Base-by-base conservation (phyloP, 805 yeast species). In the Candida insectorum region DNA sequence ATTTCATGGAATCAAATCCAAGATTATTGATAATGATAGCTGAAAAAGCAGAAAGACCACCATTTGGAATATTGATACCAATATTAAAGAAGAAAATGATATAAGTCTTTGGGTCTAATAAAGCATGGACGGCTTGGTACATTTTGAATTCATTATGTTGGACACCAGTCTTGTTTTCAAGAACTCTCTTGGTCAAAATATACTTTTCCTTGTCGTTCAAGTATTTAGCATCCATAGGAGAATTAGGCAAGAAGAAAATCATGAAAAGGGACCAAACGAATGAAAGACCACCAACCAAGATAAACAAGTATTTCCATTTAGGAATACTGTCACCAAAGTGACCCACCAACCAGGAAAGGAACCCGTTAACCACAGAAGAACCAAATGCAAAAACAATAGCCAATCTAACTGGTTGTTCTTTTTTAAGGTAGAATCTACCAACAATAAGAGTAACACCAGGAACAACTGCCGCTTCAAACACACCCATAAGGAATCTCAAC, bases 41-140 rank as follows among this genome's bases (percentile, higher is more conserved):
- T 6, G 57, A 47, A 33, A 57, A 60, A 12, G 58, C 54, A 15
- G 51, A 41, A 20, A 58, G 44, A 2, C 57, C 60, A 9, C 60
- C 61, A 39, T 57, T 56, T 16, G 60, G 58, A 30, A 57, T 52
- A 34, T 52, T 49, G 22, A 46, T 47, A 16, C 52, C 53, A 12
- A 57, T 31, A 18, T 51, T 50, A 39, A 52, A 56, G 8, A 51
- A 29, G 29, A 56, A 42, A 25, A 50, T 39, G 7, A 52, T 28
- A 27, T 45, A 50, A 5, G 46, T 23, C 23, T 49, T 49, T 8
- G 37, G 26, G 30, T 52, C 58, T 19, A 43, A 30, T 7, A 45
- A 27, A 7, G 52, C 49, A 28, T 51, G 55, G 18, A 33, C 35
- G 16, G 40, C 41, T 34, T 52, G 56, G 27, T 38, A 25, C 47